Evolutionary conservation across 2,329 filamentous ascomycete species (phyloP).

Genomic region (Camillea tinctor): DNA sequence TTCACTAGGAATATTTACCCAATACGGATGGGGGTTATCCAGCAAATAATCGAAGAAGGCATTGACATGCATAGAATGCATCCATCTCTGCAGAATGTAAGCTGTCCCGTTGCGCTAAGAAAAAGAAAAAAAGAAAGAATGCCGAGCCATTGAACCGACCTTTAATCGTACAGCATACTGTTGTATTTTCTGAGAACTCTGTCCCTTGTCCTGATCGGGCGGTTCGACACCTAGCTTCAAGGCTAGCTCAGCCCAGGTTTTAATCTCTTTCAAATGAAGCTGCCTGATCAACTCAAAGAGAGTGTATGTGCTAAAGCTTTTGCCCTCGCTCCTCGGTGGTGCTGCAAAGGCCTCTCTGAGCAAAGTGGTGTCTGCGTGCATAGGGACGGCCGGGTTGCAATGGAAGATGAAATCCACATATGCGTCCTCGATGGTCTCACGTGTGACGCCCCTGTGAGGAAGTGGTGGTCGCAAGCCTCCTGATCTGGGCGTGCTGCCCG

Average conservation of each 20-base stretch:
- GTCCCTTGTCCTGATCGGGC: conserved; percentile 76
- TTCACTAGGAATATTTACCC: conserved; percentile 68
- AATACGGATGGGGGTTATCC: conserved; percentile 76
- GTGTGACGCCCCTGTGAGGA: conserved; percentile 67
- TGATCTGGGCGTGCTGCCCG: conserved; percentile 28
- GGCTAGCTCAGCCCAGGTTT: conserved; percentile 88
- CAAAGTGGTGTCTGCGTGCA: conserved; percentile 66
- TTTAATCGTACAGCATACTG: conserved; percentile 92
- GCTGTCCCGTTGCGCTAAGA: conserved; percentile 32
- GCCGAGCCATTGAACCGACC: conserved; percentile 44
- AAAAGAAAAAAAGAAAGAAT: neutral
- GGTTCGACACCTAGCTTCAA: conserved; percentile 85
- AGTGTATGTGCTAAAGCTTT: conserved; percentile 75
- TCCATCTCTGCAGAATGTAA: conserved; percentile 66
- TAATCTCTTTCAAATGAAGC: conserved; percentile 79
- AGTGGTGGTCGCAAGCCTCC: conserved; percentile 39
- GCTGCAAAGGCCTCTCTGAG: conserved; percentile 74
- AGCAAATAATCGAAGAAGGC: conserved; percentile 91
- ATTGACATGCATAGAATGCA: conserved; percentile 94
- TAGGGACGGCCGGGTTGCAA: conserved; percentile 79
- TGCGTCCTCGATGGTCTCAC: conserved; percentile 73
- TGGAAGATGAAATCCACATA: conserved; percentile 85
- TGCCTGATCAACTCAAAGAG: conserved; percentile 77
- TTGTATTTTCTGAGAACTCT: conserved; percentile 90
- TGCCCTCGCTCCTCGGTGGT: conserved; percentile 84